Evolutionary conservation across 163 green algal genomes (phyloP).

Genomic region (Chloromonas sp.): DNA sequence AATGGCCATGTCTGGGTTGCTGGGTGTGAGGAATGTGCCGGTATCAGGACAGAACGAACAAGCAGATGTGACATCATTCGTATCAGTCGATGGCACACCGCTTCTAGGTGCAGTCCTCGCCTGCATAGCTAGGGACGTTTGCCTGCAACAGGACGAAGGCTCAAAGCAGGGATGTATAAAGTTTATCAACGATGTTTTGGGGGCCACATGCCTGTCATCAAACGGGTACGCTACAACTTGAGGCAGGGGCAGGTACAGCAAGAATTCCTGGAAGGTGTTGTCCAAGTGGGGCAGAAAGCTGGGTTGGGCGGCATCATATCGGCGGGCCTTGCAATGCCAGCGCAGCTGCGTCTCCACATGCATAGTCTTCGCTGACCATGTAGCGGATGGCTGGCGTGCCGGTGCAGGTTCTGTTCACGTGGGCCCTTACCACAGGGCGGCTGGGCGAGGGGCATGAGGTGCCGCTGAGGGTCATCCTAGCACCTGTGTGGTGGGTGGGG

Average conservation of each 20-base stretch:
- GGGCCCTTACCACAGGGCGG: constrained; percentile 3
- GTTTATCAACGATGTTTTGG: too few species aligned
- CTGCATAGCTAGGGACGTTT: too few species aligned
- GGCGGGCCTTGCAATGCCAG: too few species aligned
- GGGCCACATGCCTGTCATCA: neutral
- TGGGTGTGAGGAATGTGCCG: neutral
- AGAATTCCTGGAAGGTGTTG: too few species aligned
- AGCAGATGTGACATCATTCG: too few species aligned
- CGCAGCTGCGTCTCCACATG: neutral
- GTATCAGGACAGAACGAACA: neutral
- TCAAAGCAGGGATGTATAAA: too few species aligned
- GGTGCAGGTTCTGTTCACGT: constrained; percentile 17
- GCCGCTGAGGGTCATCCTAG: constrained; percentile 15
- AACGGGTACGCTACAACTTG: neutral
- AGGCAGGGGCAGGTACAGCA: too few species aligned
- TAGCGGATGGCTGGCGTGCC: neutral
- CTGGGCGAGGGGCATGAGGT: constrained; percentile 2
- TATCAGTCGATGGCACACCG: too few species aligned
- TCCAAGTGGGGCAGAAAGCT: too few species aligned
- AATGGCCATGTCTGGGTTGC: neutral
- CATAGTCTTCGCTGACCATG: neutral
- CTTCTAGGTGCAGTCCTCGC: too few species aligned
- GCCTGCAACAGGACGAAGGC: too few species aligned
- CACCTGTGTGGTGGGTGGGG: constrained; percentile 12
- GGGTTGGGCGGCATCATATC: too few species aligned